Percentiles rank a stretch among this genome's conserved stretches.
These are phyloP conservation scores for Monosporascus sp. DNA, from an alignment of 2,329 filamentous ascomycete species.

Conservation along the genomic window DNA sequence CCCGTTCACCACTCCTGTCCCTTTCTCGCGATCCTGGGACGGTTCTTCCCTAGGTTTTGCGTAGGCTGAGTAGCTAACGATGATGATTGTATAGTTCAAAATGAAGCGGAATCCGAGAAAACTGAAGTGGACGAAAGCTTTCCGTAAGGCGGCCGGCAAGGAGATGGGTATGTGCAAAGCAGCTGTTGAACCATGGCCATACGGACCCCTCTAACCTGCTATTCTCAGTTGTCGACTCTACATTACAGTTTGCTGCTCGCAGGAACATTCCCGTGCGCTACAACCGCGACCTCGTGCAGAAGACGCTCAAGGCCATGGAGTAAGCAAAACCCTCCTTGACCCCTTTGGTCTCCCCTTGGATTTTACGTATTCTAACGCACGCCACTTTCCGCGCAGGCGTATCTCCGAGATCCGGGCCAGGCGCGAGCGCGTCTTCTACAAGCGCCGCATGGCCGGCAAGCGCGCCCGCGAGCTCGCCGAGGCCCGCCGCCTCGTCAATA, in stretches of 20 bases:
- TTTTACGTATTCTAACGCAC: too few species aligned
- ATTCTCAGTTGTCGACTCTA: constrained; percentile 71
- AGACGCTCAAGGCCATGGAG: constrained; percentile 88
- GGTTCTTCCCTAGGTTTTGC: too few species aligned
- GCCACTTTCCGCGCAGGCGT: constrained; percentile 31
- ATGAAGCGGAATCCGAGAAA: constrained; percentile 98
- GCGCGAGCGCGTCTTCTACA: constrained; percentile 89
- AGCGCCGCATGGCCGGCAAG: constrained; percentile 87
- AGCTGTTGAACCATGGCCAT: constrained; percentile 20
- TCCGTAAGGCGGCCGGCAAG: constrained; percentile 79
- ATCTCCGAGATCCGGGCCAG: constrained; percentile 77
- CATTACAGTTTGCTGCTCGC: constrained; percentile 84
- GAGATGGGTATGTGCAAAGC: constrained; percentile 27
- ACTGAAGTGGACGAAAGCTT: constrained; percentile 94
- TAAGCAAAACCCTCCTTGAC: not conserved
- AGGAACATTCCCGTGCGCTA: constrained; percentile 94
- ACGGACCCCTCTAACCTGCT: constrained; percentile 43
- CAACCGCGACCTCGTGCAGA: constrained; percentile 83
- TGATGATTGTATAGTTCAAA: constrained; percentile 55
- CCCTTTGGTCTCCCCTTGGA: too few species aligned
- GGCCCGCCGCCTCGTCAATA: constrained; percentile 81
- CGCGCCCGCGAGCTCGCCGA: constrained; percentile 72
- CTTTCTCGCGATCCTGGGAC: too few species aligned
- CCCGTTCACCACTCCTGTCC: too few species aligned
- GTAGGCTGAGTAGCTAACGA: not conserved